phyloP scores from a whole-genome alignment of 2,329 filamentous ascomycete genomes.

The Basipetospora chlamydospora region DNA sequence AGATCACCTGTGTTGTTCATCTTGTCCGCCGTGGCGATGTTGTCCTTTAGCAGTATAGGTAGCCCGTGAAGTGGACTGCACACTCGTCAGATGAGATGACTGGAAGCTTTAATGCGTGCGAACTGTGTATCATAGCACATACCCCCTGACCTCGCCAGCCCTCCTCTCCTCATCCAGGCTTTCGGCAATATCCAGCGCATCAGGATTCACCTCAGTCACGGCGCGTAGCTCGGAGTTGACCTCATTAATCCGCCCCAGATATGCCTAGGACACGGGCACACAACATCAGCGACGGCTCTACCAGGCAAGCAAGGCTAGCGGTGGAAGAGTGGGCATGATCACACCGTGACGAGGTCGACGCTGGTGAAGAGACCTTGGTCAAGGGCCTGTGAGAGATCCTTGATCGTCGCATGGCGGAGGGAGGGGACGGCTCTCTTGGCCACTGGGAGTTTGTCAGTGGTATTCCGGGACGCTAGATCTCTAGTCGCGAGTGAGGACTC shows the following conservation, averaged over 20 bases:
- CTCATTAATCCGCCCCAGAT: conserved; percentile 13
- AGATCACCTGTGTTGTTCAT: conserved; percentile 37
- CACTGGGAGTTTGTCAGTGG: no score
- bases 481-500: no score
- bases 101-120: background rate
- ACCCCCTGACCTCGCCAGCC: conserved; percentile 13
- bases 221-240: conserved; percentile 14
- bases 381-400: conserved; percentile 18
- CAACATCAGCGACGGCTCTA: no score
- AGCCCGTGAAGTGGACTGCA: conserved; percentile 45
- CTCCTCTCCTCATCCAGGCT: conserved; percentile 17
- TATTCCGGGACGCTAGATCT: no score
- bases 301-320: no score
- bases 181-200: conserved; percentile 18
- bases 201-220: conserved; percentile 21
- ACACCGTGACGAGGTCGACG: conserved; percentile 18
- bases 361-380: conserved; percentile 18
- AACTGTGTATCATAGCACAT: background rate
- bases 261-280: conserved; percentile 7
- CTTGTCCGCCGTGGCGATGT: conserved; percentile 44
- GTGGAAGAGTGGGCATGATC: background rate
- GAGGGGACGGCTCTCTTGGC: no score
- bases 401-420: conserved; percentile 18
- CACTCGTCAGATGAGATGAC: background rate
- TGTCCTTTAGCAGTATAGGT: conserved; percentile 51